These are phyloP conservation scores for Rhizoclosmatium globosum DNA, from an alignment of 192 early-diverging fungal species.

Conservation along the genomic window DNA sequence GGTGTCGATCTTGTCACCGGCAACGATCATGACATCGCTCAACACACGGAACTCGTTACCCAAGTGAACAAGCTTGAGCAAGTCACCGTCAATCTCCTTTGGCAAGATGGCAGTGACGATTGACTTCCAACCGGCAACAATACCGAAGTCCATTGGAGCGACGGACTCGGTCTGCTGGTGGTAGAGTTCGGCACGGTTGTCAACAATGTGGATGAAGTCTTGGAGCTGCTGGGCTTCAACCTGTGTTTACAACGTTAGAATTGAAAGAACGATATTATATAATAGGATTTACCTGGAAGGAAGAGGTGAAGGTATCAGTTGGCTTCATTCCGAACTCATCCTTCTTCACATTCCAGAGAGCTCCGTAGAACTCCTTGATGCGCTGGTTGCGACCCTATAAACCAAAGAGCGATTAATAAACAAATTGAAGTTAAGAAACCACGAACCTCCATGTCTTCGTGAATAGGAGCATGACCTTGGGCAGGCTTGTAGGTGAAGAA, in stretches of 20 bases:
- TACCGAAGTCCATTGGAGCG: conserved; percentile 94
- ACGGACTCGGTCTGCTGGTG: conserved; percentile 12
- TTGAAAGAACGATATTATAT: too few relatives aligned
- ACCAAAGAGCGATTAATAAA: conserved; percentile 19
- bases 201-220: conserved; percentile 80
- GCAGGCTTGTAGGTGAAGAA: conserved; percentile 82
- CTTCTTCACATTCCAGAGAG: conserved; percentile 74
- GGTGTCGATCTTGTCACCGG: conserved; percentile 86
- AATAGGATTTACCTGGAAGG: conserved; percentile 34
- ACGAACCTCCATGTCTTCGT: conserved; percentile 78
- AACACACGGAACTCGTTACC: conserved; percentile 93
- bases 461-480: conserved; percentile 83
- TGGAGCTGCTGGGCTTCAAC: conserved; percentile 70
- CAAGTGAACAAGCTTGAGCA: conserved; percentile 91
- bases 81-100: conserved; percentile 92
- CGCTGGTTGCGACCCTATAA: conserved; percentile 76
- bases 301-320: conserved; percentile 70
- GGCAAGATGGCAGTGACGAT: conserved; percentile 93
- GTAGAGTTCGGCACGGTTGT: conserved; percentile 72
- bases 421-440: background rate
- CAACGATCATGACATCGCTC: conserved; percentile 75
- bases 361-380: conserved; percentile 86
- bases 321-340: conserved; percentile 65
- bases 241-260: conserved; percentile 26
- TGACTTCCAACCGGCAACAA: conserved; percentile 89